A percentile compares a stretch with the other conserved stretches of the same genome.
Evolutionary conservation across 1,284 basidiomycete species (phyloP).

Genomic region (Mycosarcoma maydis): DNA sequence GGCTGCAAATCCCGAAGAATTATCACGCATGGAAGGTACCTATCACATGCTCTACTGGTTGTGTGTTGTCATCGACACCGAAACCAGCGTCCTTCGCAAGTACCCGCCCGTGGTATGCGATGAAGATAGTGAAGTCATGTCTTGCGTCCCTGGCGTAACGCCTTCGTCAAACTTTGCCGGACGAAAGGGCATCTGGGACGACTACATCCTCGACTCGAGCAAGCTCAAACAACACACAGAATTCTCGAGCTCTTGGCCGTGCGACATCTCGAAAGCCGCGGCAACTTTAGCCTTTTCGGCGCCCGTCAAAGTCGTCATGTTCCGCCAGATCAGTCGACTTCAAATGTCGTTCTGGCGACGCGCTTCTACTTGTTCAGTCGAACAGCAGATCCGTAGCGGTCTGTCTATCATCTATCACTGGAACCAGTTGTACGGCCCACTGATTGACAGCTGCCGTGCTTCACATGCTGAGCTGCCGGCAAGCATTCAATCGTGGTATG

Average conservation of each 20-base stretch:
- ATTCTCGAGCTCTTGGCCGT: constrained; percentile 15
- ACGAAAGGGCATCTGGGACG: constrained; percentile 25
- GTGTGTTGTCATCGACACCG: constrained; percentile 22
- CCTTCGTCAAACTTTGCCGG: not conserved
- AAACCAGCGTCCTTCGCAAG: constrained; percentile 22
- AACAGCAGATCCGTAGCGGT: constrained; percentile 23
- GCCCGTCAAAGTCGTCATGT: constrained; percentile 30
- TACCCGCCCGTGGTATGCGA: constrained; percentile 23
- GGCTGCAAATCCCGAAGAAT: not conserved
- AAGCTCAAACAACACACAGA: constrained; percentile 8
- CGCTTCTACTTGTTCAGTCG: constrained; percentile 6
- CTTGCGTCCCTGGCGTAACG: not conserved
- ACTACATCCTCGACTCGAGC: constrained; percentile 23
- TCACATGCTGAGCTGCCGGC: constrained; percentile 17
- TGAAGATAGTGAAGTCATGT: constrained; percentile 21
- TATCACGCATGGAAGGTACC: constrained; percentile 19
- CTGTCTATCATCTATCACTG: constrained; percentile 27
- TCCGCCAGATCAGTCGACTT: constrained; percentile 21
- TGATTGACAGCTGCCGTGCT: constrained; percentile 19
- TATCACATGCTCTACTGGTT: constrained; percentile 38
- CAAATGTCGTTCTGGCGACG: constrained; percentile 31
- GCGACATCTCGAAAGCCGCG: constrained; percentile 7
- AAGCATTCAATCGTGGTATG: constrained; percentile 28
- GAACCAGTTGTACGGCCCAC: constrained; percentile 17
- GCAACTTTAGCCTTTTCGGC: constrained; percentile 23